These are phyloP conservation scores for Yamadazyma diospyri DNA, from an alignment of 1,139 yeast genomes.

Conservation along the genomic window DNA sequence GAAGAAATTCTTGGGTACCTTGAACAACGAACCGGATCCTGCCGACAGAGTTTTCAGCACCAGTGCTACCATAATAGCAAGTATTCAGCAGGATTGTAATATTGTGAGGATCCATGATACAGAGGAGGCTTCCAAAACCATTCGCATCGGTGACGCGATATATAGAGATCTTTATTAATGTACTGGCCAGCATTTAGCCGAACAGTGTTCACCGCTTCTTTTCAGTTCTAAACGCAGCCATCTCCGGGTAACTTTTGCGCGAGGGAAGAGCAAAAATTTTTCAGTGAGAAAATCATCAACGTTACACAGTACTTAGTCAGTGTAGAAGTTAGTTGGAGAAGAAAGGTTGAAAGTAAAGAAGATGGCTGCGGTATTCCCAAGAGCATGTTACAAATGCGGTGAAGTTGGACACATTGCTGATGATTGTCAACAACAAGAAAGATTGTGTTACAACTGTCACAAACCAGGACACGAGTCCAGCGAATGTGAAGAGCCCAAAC, in stretches of 20 bases:
- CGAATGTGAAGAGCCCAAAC: slow-evolving; percentile 85
- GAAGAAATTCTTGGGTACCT: slow-evolving; percentile 76
- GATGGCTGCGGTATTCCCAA: slow-evolving; percentile 70
- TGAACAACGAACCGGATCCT: slow-evolving; percentile 52
- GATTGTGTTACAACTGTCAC: slow-evolving; percentile 91
- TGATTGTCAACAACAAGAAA: slow-evolving; percentile 75
- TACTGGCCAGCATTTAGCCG: too few species aligned
- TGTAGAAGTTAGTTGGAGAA: slow-evolving; percentile 5
- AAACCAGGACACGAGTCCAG: slow-evolving; percentile 87
- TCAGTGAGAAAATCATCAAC: slow-evolving; percentile 2
- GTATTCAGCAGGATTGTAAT: slow-evolving; percentile 72
- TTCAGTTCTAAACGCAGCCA: too few species aligned
- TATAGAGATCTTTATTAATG: slow-evolving; percentile 34
- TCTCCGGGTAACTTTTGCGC: slow-evolving; percentile 8
- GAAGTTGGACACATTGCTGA: slow-evolving; percentile 91
- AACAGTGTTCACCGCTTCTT: too few species aligned
- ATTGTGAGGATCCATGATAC: slow-evolving; percentile 91
- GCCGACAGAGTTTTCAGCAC: slow-evolving; percentile 70
- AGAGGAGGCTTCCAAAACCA: slow-evolving; percentile 58
- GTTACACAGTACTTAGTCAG: slow-evolving; percentile 3
- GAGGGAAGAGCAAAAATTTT: slow-evolving; percentile 5
- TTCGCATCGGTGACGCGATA: slow-evolving; percentile 73
- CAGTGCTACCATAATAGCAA: slow-evolving; percentile 69
- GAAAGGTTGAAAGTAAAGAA: slow-evolving; percentile 6
- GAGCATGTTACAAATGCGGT: slow-evolving; percentile 91